Conservation (phyloP, 2,329 filamentous ascomycete genomes). For the Didymella pomorum region DNA sequence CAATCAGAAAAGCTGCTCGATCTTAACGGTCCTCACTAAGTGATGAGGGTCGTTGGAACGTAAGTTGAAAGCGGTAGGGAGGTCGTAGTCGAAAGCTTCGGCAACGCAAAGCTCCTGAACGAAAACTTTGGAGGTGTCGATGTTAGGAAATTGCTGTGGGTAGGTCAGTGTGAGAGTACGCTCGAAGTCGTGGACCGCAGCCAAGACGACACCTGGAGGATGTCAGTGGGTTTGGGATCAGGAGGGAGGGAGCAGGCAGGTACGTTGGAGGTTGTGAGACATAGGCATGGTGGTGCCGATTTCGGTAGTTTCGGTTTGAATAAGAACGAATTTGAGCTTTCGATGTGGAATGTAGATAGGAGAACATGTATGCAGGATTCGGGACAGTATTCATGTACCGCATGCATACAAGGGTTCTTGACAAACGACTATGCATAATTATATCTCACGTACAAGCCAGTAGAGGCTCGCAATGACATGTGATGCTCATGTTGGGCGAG, state of each 20-base stretch:
- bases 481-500: not conserved
- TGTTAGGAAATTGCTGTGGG: constrained; percentile 13
- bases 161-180: constrained; percentile 2
- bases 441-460: not conserved
- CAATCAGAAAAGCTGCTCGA: constrained; percentile 18
- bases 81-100: not conserved
- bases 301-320: not conserved
- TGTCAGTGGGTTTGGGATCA: not conserved
- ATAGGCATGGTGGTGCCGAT: not conserved
- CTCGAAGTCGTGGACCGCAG: constrained; percentile 1
- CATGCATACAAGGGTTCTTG: not conserved
- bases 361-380: too few species aligned
- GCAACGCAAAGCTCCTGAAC: constrained; percentile 1
- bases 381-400: too few species aligned
- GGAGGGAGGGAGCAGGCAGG: too few species aligned
- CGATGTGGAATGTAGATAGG: not conserved
- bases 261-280: constrained; percentile 1
- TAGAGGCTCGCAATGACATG: not conserved
- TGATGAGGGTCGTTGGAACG: not conserved
- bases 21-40: constrained; percentile 6
- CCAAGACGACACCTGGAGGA: not conserved
- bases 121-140: constrained; percentile 17
- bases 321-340: not conserved
- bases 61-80: not conserved
- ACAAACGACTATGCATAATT: constrained; percentile 2